Evolutionary conservation across 176 grass and related monocot genomes (phyloP), one percentile per base, ranked within the genome.

Genomic region (Zoysia pacifica): DNA sequence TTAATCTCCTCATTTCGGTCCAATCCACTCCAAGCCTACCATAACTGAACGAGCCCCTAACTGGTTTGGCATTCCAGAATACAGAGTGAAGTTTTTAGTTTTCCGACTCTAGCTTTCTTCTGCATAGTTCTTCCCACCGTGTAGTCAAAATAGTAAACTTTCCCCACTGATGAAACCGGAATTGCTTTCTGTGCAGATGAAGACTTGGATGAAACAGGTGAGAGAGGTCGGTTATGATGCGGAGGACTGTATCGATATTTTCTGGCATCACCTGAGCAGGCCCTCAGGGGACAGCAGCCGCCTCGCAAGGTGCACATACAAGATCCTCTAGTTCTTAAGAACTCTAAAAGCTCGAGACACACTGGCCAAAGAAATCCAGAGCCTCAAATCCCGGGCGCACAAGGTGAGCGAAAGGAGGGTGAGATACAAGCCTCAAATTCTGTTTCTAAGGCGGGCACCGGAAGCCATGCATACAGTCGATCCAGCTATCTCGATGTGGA

Each of bases 121-220:
- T n/a, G n/a, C n/a, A n/a, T n/a, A n/a, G n/a, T n/a, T n/a, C n/a
- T n/a, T n/a, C n/a, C n/a, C n/a, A n/a, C n/a, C n/a, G n/a, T n/a
- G n/a, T n/a, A n/a, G n/a, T n/a, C n/a, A n/a, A n/a, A n/a, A n/a
- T n/a, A n/a, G n/a, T n/a, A n/a, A n/a, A n/a, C n/a, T n/a, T n/a
- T n/a, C n/a, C n/a, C n/a, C n/a, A n/a, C n/a, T n/a, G n/a, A n/a
- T n/a, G 39, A 58, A 16, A 45, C 72, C 60, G 18, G 72, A n/a
- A 41, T 61, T 14, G n/a, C 12, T 63, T 42, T 3, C 43, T 45
- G 2, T 5, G 43, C 11, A 77, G 74, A 48, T 15, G 3, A 77
- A 12, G 44, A 49, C 19, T 35, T 77, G 74, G 58, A 77, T 77
- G 74, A 77, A 77, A 49, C 74, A 77, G 37, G 44, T 77, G 11